phyloP scores from a whole-genome alignment of 768 basidiomycete species.

The Auriscalpium vulgare region DNA sequence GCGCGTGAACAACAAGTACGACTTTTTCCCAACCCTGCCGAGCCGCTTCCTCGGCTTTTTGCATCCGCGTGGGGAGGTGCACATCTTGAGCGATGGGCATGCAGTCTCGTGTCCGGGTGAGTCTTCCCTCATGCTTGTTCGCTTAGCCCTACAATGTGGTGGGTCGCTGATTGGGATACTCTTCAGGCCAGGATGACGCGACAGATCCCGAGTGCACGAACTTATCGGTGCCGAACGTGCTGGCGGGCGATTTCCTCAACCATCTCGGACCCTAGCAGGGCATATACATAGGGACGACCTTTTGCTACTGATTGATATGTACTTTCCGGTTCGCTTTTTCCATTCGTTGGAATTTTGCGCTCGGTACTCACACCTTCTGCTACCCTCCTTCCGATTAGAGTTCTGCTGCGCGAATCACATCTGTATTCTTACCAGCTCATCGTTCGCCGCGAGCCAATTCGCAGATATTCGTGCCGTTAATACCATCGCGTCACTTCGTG shows the following conservation, averaged over 20 bases:
- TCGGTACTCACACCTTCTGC: no score
- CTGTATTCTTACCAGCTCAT: no score
- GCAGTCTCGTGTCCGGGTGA: slow-evolving; percentile 4
- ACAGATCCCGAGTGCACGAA: slow-evolving; percentile 48
- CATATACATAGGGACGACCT: slow-evolving; percentile 46
- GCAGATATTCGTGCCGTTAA: no score
- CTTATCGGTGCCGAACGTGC: slow-evolving; percentile 44
- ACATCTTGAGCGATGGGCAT: slow-evolving; percentile 4
- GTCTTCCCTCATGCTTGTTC: neutral
- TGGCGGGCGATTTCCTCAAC: slow-evolving; percentile 27
- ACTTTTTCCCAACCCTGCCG: slow-evolving; percentile 9
- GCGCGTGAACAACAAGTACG: slow-evolving; percentile 11
- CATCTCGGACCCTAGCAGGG: slow-evolving; percentile 56
- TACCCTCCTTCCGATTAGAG: no score
- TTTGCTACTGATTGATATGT: slow-evolving; percentile 12
- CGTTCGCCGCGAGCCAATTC: no score
- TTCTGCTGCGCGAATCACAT: no score
- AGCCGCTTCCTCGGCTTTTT: slow-evolving; percentile 7
- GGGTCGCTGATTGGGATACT: neutral
- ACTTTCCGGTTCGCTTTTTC: no score
- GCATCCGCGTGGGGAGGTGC: slow-evolving; percentile 10
- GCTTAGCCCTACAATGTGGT: no score
- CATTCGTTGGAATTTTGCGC: no score
- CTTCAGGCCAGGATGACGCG: slow-evolving; percentile 40
- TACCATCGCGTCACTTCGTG: no score